A percentile compares a stretch with the other conserved stretches of the same genome.
These are phyloP conservation scores for Rhamnella rubrinervis DNA, from an alignment of 331 rosid species.

Conservation along the genomic window DNA sequence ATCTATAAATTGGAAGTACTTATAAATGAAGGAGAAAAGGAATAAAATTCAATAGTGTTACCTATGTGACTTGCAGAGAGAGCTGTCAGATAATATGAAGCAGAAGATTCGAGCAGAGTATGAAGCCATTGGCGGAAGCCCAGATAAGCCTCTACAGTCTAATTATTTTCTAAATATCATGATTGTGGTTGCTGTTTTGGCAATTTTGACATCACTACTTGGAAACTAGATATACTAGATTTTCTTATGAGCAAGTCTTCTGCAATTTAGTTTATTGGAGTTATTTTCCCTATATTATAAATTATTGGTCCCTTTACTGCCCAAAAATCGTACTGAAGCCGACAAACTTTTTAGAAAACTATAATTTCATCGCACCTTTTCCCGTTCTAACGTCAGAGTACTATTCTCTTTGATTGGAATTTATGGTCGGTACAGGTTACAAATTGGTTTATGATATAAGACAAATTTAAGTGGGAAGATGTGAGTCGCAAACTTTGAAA, in stretches of 20 bases:
- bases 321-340: constrained; percentile 2
- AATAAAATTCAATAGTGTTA: constrained; percentile 77
- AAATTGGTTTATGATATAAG: too few relatives aligned
- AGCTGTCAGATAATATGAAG: constrained; percentile 73
- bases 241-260: background rate
- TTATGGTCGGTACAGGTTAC: too few relatives aligned
- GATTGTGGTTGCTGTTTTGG: constrained; percentile 67
- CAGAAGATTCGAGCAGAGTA: constrained; percentile 85
- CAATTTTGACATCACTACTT: constrained; percentile 62
- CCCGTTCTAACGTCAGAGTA: too few relatives aligned
- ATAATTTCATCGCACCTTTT: background rate
- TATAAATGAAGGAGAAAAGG: constrained; percentile 60
- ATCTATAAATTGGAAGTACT: constrained; percentile 52
- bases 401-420: too few relatives aligned
- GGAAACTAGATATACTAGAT: constrained; percentile 50
- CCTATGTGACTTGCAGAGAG: constrained; percentile 89
- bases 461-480: too few relatives aligned
- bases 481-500: too few relatives aligned
- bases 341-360: background rate
- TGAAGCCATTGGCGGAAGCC: constrained; percentile 81
- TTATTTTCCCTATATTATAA: background rate
- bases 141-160: constrained; percentile 79
- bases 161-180: constrained; percentile 81
- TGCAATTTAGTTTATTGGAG: constrained; percentile 15
- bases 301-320: background rate